Evolutionary conservation across 2,329 filamentous ascomycete genomes (phyloP).

Genomic region (Penicillium sp.): DNA sequence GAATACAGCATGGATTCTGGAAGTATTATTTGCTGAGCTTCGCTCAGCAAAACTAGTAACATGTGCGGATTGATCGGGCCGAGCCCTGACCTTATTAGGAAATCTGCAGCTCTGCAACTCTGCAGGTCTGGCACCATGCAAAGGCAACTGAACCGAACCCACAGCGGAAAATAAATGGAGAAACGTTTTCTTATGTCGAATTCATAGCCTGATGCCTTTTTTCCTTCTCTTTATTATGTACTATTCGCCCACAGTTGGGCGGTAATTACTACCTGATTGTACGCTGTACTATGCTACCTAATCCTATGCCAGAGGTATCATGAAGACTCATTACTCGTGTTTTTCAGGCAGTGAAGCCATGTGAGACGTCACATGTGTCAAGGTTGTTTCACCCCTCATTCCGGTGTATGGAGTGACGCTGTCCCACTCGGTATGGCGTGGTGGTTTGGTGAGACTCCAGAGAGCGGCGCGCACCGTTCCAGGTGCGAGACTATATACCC

Average conservation of each 20-base stretch:
- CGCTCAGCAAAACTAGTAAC: too few species aligned
- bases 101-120: not conserved
- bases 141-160: conserved; percentile 6
- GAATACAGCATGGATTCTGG: too few species aligned
- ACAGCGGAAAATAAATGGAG: not conserved
- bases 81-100: too few species aligned
- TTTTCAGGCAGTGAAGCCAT: not conserved
- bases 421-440: not conserved
- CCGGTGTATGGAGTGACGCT: not conserved
- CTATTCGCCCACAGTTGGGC: not conserved
- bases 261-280: not conserved
- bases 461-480: not conserved
- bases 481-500: not conserved
- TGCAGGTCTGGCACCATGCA: not conserved
- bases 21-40: too few species aligned
- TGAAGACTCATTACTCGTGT: conserved; percentile 3
- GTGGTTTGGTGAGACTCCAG: not conserved
- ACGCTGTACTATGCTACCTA: not conserved
- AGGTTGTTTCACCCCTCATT: not conserved
- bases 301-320: not conserved
- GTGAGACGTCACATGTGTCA: not conserved
- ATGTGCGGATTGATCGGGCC: too few species aligned
- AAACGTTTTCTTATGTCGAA: not conserved
- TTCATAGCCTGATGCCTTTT: not conserved
- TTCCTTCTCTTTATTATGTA: not conserved